phyloP scores from a whole-genome alignment of 2,329 filamentous ascomycete species.

The Aspergillus persii region DNA sequence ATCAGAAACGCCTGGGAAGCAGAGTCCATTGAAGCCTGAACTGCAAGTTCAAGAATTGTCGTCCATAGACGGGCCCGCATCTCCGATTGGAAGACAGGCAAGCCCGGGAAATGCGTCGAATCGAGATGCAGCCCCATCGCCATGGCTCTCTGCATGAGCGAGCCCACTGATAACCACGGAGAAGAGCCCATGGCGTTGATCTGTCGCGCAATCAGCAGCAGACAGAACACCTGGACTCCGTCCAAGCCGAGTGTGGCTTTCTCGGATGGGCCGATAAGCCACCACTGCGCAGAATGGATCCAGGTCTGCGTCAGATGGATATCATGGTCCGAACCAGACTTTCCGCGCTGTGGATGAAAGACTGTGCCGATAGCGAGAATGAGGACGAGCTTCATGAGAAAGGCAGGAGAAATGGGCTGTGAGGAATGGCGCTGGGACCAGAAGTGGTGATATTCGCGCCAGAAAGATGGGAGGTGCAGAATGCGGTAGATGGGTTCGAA shows the following conservation, averaged over 20 bases:
- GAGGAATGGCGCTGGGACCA: constrained; percentile 18
- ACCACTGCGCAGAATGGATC: constrained; percentile 35
- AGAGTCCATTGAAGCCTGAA: not conserved
- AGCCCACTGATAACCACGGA: constrained; percentile 19
- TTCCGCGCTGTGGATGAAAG: constrained; percentile 20
- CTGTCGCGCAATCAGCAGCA: constrained; percentile 33
- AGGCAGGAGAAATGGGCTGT: constrained; percentile 16
- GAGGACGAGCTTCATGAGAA: constrained; percentile 31
- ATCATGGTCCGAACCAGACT: constrained; percentile 10
- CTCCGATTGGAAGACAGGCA: not conserved
- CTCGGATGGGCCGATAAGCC: constrained; percentile 35
- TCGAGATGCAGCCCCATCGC: constrained; percentile 29
- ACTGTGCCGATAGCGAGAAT: constrained; percentile 32
- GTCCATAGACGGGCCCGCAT: not conserved
- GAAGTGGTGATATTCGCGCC: constrained; percentile 29
- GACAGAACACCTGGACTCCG: constrained; percentile 35
- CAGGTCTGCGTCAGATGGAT: constrained; percentile 20
- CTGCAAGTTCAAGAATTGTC: not conserved
- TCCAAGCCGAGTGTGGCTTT: constrained; percentile 28
- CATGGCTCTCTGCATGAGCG: constrained; percentile 25
- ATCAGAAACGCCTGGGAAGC: not conserved
- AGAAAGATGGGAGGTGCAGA: constrained; percentile 35
- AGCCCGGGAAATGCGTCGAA: constrained; percentile 16
- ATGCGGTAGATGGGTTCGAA: constrained; percentile 34
- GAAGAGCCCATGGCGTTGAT: constrained; percentile 24